phyloP scores from a whole-genome alignment of 2,329 filamentous ascomycete genomes.

The Escovopsis weberi region DNA sequence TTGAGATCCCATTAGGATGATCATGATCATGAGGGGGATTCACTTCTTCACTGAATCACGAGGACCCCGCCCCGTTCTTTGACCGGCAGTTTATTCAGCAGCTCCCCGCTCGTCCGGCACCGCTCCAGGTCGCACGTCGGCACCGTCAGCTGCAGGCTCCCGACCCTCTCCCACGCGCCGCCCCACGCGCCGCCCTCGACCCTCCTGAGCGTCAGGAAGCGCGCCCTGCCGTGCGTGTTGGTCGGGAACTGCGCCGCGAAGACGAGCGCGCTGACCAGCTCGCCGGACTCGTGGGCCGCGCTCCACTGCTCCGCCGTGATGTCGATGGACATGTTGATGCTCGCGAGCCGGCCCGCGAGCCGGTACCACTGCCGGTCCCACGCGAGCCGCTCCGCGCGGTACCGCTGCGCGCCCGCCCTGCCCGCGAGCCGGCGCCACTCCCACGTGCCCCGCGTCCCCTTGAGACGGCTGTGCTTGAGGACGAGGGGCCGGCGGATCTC shows the following conservation, averaged over 20 bases:
- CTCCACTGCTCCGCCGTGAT: constrained; percentile 3
- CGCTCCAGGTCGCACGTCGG: constrained; percentile 1
- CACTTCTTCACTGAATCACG: neutral
- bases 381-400: neutral
- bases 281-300: constrained; percentile 1
- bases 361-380: constrained; percentile 3
- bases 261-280: constrained; percentile 4
- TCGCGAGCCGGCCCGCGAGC: constrained; percentile 2
- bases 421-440: constrained; percentile 4
- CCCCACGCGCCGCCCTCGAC: constrained; percentile 3
- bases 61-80: neutral
- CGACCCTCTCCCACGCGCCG: constrained; percentile 4
- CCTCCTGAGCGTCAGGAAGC: constrained; percentile 4
- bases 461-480: neutral
- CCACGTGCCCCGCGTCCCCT: constrained; percentile 1
- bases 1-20: too few species aligned
- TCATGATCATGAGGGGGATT: too few species aligned
- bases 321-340: constrained; percentile 3
- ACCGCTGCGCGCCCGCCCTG: constrained; percentile 1
- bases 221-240: constrained; percentile 1
- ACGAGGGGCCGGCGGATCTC: constrained; percentile 2
- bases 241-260: constrained; percentile 2
- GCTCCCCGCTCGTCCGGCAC: constrained; percentile 2
- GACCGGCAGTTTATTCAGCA: constrained; percentile 2
- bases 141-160: constrained; percentile 1